Evolutionary conservation across 2,329 filamentous ascomycete species (phyloP), one percentile per base, ranked within the genome.

Genomic region (Pyrenophora tritici-repentis): DNA sequence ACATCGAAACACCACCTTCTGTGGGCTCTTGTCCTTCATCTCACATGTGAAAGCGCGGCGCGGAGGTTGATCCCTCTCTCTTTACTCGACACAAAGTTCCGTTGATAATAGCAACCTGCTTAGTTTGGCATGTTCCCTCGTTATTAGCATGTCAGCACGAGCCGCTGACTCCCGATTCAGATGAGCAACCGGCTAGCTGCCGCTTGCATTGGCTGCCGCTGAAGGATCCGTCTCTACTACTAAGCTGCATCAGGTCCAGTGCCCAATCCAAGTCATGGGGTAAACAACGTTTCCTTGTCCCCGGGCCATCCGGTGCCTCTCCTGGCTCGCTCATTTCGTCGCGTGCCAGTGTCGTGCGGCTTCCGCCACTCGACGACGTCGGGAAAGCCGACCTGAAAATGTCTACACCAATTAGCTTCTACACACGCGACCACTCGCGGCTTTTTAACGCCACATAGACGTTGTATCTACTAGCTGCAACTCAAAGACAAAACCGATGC

Each of bases 21-120:
- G 9, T 29, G 26, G 26, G 26, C 26, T 26, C 24, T 26, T 26
- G 24, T 26, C 6, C 24, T 26, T 8, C 3, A 18, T 16, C 20
- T 64, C 18, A 59, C 61, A 65, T 54, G 53, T 65, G 62, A 65
- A 65, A 53, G 40, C 17, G 40, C 42, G 42, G 40, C 17, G 40
- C 42, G 42, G 48, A 38, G 44, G 56, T 34, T 41, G 51, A 55
- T 51, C 48, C 47, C 17, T 37, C 47, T 41, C 48, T 46, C 14
- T 37, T 48, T 39, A 43, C 42, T 50, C 41, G 56, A 46, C 45
- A 38, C 43, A 53, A 43, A 41, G 42, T 42, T 40, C 55, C 50
- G 56, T 59, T 58, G 51, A 53, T 17, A 18, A 40, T 36, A 39
- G 44, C 50, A 46, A 52, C 50, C 53, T 64, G 54, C 55, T 56